These are phyloP conservation scores for Fraxinus sp. DNA, from an alignment of 305 asterid genomes.

Conservation along the genomic window DNA sequence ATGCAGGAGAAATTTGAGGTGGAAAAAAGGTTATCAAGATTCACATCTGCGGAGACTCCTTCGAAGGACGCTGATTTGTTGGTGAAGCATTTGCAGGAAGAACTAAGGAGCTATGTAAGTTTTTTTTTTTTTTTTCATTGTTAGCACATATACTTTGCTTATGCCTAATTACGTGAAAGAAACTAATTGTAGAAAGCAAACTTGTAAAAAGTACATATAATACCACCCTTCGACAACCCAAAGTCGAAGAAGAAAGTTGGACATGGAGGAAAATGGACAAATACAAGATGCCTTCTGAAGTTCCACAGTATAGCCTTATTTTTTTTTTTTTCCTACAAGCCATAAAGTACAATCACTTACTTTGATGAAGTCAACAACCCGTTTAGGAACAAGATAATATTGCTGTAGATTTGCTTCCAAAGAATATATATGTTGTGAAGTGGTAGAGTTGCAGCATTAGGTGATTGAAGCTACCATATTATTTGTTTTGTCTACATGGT, in stretches of 20 bases:
- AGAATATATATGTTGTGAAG: constrained; percentile 17
- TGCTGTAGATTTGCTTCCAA: constrained; percentile 9
- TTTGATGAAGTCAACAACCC: constrained; percentile 13
- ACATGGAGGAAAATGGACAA: constrained; percentile 17
- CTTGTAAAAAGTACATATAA: not conserved
- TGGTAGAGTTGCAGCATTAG: constrained; percentile 19
- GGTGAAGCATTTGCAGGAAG: constrained; percentile 91
- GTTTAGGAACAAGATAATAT: constrained; percentile 1
- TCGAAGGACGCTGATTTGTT: constrained; percentile 53
- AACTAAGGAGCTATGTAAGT: constrained; percentile 84
- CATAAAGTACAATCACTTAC: not conserved
- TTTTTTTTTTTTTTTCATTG: constrained; percentile 9
- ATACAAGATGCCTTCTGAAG: not conserved
- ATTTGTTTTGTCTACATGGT: not conserved
- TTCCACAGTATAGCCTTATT: not conserved
- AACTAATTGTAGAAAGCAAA: constrained; percentile 19
- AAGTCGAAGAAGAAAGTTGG: not conserved
- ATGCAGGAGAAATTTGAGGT: constrained; percentile 66
- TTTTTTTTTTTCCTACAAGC: constrained; percentile 2
- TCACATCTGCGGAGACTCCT: constrained; percentile 52
- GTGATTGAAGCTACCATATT: not conserved
- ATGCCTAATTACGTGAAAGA: constrained; percentile 5
- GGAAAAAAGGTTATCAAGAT: constrained; percentile 54
- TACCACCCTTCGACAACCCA: not conserved
- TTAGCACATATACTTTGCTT: constrained; percentile 7